Evolutionary conservation across 148 eudicot species (phyloP).

Genomic region (Arbutus unedo): DNA sequence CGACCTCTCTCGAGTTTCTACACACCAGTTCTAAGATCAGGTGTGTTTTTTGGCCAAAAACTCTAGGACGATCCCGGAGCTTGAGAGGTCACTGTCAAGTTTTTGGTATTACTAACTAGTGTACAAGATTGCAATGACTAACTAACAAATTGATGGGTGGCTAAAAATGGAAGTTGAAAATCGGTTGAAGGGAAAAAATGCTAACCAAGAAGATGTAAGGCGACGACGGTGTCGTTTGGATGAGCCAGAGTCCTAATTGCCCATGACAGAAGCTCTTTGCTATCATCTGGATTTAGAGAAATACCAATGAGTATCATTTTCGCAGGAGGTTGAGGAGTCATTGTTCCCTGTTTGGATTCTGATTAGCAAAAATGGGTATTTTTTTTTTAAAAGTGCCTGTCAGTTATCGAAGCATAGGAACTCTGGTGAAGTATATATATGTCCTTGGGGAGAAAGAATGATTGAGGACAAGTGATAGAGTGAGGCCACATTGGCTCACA

Average conservation of each 20-base stretch:
- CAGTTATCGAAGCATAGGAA: neutral
- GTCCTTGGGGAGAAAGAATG: neutral
- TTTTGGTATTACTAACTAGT: no score
- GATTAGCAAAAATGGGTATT: neutral
- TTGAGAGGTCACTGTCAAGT: no score
- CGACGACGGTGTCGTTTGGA: neutral
- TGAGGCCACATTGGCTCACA: neutral
- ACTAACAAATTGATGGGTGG: neutral
- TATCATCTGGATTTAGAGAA: neutral
- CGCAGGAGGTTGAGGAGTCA: conserved; percentile 3
- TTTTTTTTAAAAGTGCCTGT: neutral
- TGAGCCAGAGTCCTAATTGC: neutral
- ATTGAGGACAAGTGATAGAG: neutral
- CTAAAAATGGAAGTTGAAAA: neutral
- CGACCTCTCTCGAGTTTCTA: no score
- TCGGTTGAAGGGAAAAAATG: neutral
- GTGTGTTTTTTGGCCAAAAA: no score
- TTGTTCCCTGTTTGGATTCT: neutral
- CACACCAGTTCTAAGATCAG: no score
- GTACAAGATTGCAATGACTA: neutral
- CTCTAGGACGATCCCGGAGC: no score
- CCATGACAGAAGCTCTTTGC: conserved; percentile 1
- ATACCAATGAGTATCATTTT: neutral
- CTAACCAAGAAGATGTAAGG: conserved; percentile 1
- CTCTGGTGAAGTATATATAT: neutral